Conservation (phyloP, 2,329 filamentous ascomycete species). For the Hypoxylon sp. region DNA sequence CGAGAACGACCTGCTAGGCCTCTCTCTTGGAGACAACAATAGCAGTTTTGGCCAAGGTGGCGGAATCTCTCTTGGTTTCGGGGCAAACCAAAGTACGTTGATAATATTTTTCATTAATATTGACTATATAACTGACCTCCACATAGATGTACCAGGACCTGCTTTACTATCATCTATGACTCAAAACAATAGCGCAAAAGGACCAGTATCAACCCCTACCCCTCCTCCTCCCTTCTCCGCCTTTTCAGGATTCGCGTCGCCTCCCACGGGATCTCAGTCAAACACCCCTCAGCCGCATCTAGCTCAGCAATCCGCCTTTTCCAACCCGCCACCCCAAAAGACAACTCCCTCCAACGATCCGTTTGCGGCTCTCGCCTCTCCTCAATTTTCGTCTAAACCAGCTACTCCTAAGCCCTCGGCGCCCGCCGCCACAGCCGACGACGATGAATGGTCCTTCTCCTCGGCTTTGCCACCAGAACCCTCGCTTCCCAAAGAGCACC, state of each 20-base stretch:
- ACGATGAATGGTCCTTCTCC: slow-evolving; percentile 95
- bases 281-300: slow-evolving; percentile 67
- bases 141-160: slow-evolving; percentile 73
- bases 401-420: slow-evolving; percentile 54
- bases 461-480: slow-evolving; percentile 81
- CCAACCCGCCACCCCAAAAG: slow-evolving; percentile 59
- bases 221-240: slow-evolving; percentile 67
- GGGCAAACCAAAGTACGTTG: slow-evolving; percentile 76
- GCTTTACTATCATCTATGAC: slow-evolving; percentile 75
- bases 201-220: slow-evolving; percentile 57
- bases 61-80: slow-evolving; percentile 86
- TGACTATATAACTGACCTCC: slow-evolving; percentile 49
- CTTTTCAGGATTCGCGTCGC: slow-evolving; percentile 70
- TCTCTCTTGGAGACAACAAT: slow-evolving; percentile 80
- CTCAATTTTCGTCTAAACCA: slow-evolving; percentile 59
- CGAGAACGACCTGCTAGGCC: slow-evolving; percentile 90
- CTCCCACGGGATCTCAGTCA: slow-evolving; percentile 65
- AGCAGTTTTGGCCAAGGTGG: slow-evolving; percentile 79
- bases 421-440: slow-evolving; percentile 63
- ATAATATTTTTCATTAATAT: background rate
- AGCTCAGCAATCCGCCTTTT: slow-evolving; percentile 64
- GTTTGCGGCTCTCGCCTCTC: slow-evolving; percentile 66
- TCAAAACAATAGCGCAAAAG: slow-evolving; percentile 71
- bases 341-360: slow-evolving; percentile 61
- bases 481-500: slow-evolving; percentile 72